Conservation (phyloP, 176 grass and related monocot genomes). For the Zoysia japonica region DNA sequence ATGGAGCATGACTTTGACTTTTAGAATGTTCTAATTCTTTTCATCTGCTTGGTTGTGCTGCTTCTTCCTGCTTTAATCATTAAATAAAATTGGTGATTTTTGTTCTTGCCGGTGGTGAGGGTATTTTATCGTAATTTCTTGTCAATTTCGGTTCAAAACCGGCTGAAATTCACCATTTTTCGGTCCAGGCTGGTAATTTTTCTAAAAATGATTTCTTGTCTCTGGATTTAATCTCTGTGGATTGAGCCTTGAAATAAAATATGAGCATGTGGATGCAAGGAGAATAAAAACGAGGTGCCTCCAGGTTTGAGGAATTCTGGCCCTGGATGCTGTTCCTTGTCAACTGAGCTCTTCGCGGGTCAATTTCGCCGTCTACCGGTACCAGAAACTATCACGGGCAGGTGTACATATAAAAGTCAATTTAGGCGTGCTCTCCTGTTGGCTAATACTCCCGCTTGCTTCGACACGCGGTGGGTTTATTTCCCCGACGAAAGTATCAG, state of each 20-base stretch:
- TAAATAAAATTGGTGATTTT: too few species aligned
- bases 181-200: too few species aligned
- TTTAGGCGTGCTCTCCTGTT: neutral
- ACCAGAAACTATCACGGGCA: neutral
- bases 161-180: too few species aligned
- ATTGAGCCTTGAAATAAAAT: neutral
- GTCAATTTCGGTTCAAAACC: too few species aligned
- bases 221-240: neutral
- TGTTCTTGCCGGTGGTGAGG: too few species aligned
- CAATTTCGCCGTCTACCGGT: slow-evolving; percentile 23
- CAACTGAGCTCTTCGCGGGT: slow-evolving; percentile 19
- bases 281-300: neutral
- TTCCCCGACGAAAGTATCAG: neutral
- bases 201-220: too few species aligned
- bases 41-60: neutral
- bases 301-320: slow-evolving; percentile 24
- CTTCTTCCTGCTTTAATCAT: too few species aligned
- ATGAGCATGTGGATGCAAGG: neutral
- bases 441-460: neutral
- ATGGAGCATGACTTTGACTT: neutral
- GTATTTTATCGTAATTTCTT: too few species aligned
- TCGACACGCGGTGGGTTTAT: neutral
- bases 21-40: slow-evolving; percentile 29
- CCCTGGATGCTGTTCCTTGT: neutral
- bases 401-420: slow-evolving; percentile 14